These are phyloP conservation scores for Rhodotorula sp. DNA, from an alignment of 1,284 basidiomycete species.

Conservation along the genomic window DNA sequence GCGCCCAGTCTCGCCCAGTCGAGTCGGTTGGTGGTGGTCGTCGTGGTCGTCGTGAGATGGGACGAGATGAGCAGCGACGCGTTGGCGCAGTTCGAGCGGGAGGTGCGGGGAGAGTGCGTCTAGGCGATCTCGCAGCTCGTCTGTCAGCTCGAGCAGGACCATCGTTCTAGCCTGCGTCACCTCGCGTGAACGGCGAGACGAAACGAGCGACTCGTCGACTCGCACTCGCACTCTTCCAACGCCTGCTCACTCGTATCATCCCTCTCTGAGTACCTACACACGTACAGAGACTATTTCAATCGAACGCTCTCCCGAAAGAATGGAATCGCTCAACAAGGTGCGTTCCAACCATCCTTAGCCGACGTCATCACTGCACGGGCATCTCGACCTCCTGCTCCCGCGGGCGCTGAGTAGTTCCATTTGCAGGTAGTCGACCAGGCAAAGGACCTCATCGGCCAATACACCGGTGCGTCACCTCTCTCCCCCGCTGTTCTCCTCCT, in stretches of 20 bases:
- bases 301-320: background rate
- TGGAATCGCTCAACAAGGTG: conserved; percentile 12
- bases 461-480: background rate
- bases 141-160: conserved; percentile 23
- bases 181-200: no score
- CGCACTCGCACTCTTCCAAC: no score
- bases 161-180: background rate
- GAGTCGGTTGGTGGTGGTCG: background rate
- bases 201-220: no score
- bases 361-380: background rate
- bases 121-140: background rate
- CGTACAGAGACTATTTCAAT: no score
- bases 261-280: no score
- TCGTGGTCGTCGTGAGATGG: background rate
- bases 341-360: background rate
- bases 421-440: conserved; percentile 15
- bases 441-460: conserved; percentile 17
- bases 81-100: conserved; percentile 15
- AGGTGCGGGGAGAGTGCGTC: background rate
- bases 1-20: background rate
- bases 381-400: rapidly evolving
- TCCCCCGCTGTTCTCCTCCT: background rate
- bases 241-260: no score
- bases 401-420: background rate
- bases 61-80: conserved; percentile 3